phyloP scores from a whole-genome alignment of 306 rosid genomes.

The Albizia julibrissin region DNA sequence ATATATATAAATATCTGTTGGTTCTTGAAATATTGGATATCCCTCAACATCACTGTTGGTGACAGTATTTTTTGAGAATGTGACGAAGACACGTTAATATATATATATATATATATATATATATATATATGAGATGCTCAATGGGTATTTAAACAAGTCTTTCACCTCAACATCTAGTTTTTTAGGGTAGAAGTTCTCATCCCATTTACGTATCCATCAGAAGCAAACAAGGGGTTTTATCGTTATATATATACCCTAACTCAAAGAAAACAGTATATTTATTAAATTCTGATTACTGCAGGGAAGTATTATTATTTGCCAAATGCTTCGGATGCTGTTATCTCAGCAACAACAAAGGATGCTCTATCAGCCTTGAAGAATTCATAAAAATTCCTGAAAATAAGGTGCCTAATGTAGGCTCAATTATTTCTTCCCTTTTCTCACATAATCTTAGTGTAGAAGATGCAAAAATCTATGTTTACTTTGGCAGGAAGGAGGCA shows the following conservation, averaged over 20 bases:
- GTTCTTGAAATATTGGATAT: background rate
- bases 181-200: background rate
- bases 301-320: slow-evolving; percentile 98
- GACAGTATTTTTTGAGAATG: background rate
- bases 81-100: too few relatives aligned
- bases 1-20: background rate
- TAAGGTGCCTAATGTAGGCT: slow-evolving; percentile 13
- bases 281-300: slow-evolving; percentile 40
- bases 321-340: slow-evolving; percentile 89
- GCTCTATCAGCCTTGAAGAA: slow-evolving; percentile 78
- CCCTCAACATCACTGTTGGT: background rate
- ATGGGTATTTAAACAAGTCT: background rate
- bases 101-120: too few relatives aligned
- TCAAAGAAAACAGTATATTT: slow-evolving; percentile 26
- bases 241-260: slow-evolving; percentile 11
- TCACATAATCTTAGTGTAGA: background rate
- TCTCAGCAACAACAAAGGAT: slow-evolving; percentile 85
- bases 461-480: slow-evolving; percentile 9
- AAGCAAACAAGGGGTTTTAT: background rate
- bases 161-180: background rate
- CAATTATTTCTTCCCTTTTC: background rate
- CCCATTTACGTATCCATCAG: background rate
- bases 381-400: slow-evolving; percentile 48
- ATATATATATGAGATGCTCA: background rate
- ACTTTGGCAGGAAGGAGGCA: slow-evolving; percentile 19